Evolutionary conservation across 805 yeast species (phyloP).

Genomic region (Wickerhamiella qilinensis): DNA sequence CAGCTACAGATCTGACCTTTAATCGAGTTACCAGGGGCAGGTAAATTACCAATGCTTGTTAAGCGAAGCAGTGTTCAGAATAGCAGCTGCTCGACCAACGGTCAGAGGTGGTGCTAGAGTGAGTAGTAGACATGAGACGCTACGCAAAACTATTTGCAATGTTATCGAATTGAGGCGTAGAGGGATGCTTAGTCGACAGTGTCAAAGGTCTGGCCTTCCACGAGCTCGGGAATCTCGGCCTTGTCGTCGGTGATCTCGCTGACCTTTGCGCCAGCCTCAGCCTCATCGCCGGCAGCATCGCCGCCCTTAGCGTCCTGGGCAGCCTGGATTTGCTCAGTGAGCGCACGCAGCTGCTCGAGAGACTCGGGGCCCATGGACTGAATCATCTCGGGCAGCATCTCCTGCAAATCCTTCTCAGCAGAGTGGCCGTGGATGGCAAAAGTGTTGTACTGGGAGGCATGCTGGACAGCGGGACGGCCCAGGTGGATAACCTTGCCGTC

Average conservation of each 20-base stretch:
- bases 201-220: slow-evolving; percentile 80
- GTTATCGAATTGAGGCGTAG: no score
- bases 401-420: slow-evolving; percentile 81
- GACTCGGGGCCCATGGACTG: slow-evolving; percentile 96
- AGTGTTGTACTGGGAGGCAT: slow-evolving; percentile 78
- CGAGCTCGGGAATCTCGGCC: slow-evolving; percentile 50
- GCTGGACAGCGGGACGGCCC: slow-evolving; percentile 92
- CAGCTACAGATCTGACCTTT: no score
- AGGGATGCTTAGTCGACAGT: slow-evolving; percentile 38
- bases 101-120: no score
- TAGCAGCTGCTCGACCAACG: no score
- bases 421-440: slow-evolving; percentile 91
- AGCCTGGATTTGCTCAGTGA: slow-evolving; percentile 76
- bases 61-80: no score
- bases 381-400: slow-evolving; percentile 83
- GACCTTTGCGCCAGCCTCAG: slow-evolving; percentile 31
- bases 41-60: no score
- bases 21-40: no score
- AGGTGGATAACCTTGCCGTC: slow-evolving; percentile 94
- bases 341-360: slow-evolving; percentile 69
- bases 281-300: slow-evolving; percentile 30
- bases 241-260: slow-evolving; percentile 29
- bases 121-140: no score
- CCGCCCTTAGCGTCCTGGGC: slow-evolving; percentile 28
- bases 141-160: no score